These are phyloP conservation scores for Monilinia aucupariae DNA, from an alignment of 2,329 filamentous ascomycete genomes.

Conservation along the genomic window DNA sequence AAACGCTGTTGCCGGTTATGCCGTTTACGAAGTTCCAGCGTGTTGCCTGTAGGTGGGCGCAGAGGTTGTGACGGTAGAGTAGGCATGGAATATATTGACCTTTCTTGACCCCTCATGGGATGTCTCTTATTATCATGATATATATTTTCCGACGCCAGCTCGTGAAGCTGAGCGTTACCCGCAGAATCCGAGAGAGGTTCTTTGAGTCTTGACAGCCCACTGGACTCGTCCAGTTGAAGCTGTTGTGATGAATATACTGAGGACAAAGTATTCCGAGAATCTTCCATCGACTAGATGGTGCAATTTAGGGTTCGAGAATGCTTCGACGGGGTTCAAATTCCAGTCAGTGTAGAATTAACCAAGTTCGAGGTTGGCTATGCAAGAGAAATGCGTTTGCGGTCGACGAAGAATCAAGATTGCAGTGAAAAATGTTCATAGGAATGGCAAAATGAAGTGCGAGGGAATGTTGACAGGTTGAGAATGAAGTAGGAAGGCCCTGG, in stretches of 20 bases:
- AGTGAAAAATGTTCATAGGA: constrained; percentile 35
- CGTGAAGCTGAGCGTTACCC: constrained; percentile 32
- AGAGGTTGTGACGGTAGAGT: constrained; percentile 30
- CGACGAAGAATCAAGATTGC: constrained; percentile 32
- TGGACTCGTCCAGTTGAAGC: constrained; percentile 24
- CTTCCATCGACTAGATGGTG: constrained; percentile 29
- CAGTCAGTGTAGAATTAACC: constrained; percentile 16
- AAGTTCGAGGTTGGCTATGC: constrained; percentile 19
- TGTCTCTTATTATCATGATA: constrained; percentile 32
- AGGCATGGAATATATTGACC: constrained; percentile 27
- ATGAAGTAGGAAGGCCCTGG: constrained; percentile 30
- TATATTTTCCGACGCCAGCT: constrained; percentile 25
- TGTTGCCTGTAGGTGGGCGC: constrained; percentile 22
- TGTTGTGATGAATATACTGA: constrained; percentile 25
- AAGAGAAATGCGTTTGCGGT: constrained; percentile 24
- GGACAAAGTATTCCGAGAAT: constrained; percentile 25
- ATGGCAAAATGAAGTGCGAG: constrained; percentile 28
- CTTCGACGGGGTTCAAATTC: constrained; percentile 25
- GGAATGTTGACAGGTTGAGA: constrained; percentile 34
- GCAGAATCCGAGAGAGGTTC: constrained; percentile 32
- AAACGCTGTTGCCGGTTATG: constrained; percentile 30
- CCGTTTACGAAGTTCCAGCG: constrained; percentile 34
- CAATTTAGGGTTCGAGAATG: constrained; percentile 28
- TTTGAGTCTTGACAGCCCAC: constrained; percentile 23
- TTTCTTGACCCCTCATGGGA: constrained; percentile 22